phyloP scores from a whole-genome alignment of 1,139 yeast genomes.

The Suhomyces maxii region DNA sequence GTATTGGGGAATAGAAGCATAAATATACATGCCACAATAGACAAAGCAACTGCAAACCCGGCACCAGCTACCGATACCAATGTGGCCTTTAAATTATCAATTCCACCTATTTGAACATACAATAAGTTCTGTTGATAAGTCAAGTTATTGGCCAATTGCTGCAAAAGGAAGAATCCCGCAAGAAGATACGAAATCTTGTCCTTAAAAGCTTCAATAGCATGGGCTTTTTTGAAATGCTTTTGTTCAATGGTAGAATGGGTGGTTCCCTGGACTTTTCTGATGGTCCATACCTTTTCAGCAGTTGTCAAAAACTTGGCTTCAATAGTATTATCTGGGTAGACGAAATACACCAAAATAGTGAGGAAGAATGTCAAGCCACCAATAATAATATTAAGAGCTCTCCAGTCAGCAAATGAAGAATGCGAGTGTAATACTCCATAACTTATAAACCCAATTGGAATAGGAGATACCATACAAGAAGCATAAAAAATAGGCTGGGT shows the following conservation, averaged over 20 bases:
- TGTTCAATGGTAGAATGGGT: conserved; percentile 47
- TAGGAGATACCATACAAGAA: conserved; percentile 45
- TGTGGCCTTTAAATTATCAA: conserved; percentile 46
- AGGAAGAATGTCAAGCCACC: conserved; percentile 42
- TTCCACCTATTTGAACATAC: conserved; percentile 45
- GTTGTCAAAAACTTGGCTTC: conserved; percentile 34
- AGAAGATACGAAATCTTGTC: conserved; percentile 52
- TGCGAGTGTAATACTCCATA: conserved; percentile 39
- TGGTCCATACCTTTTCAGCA: conserved; percentile 46
- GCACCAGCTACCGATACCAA: conserved; percentile 54
- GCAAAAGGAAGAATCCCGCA: conserved; percentile 36
- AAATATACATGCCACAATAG: conserved; percentile 29
- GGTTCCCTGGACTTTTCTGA: conserved; percentile 41
- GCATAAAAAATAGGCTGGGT: conserved; percentile 44
- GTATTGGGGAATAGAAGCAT: conserved; percentile 20
- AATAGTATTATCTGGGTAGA: conserved; percentile 48
- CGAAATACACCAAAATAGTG: conserved; percentile 26
- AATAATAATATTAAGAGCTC: conserved; percentile 41
- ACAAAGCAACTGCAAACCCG: conserved; percentile 40
- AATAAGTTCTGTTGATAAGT: conserved; percentile 48
- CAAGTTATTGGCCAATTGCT: conserved; percentile 48
- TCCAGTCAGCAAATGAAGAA: conserved; percentile 33
- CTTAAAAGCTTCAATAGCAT: conserved; percentile 42
- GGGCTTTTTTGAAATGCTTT: conserved; percentile 42
- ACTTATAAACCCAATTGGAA: conserved; percentile 47